phyloP scores from a whole-genome alignment of 2,329 filamentous ascomycete species.

The Xylaria sp. region DNA sequence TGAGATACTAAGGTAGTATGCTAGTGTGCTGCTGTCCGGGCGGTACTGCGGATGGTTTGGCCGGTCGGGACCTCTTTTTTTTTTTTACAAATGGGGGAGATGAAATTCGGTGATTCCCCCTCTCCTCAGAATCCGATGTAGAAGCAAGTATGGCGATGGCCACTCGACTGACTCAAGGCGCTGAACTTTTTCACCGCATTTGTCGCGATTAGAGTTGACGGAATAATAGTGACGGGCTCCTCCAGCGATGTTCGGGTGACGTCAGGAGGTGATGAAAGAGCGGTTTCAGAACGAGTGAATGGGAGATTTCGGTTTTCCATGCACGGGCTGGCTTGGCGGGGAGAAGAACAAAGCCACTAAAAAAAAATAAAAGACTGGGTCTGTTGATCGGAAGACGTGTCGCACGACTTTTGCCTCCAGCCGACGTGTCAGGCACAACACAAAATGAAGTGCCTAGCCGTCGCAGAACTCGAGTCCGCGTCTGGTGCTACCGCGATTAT shows the following conservation, averaged over 20 bases:
- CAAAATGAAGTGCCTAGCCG: conserved; percentile 7
- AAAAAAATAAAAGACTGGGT: conserved; percentile 1
- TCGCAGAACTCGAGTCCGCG: conserved; percentile 12
- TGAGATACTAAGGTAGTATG: conserved; percentile 2
- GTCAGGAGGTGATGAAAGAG: conserved; percentile 27
- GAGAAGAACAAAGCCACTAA: not conserved
- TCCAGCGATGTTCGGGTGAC: conserved; percentile 27
- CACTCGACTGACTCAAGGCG: conserved; percentile 25
- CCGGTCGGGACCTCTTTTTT: not conserved
- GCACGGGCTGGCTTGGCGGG: conserved; percentile 10
- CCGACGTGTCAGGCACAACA: conserved; percentile 19
- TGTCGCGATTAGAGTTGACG: conserved; percentile 20
- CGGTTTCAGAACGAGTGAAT: conserved; percentile 30
- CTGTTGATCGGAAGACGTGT: conserved; percentile 33
- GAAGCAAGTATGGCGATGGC: conserved; percentile 10
- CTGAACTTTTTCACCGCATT: conserved; percentile 2
- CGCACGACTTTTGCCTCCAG: conserved; percentile 15
- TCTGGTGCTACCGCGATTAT: conserved; percentile 12
- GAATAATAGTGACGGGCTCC: conserved; percentile 3
- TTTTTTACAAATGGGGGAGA: conserved; percentile 10
- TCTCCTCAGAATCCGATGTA: conserved; percentile 8
- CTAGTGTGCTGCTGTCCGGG: conserved; percentile 9
- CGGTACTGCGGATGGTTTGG: not conserved
- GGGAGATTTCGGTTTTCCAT: conserved; percentile 13
- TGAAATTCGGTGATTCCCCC: not conserved